Conservation (phyloP, 1,139 yeast genomes). For the Pichia terricola region DNA sequence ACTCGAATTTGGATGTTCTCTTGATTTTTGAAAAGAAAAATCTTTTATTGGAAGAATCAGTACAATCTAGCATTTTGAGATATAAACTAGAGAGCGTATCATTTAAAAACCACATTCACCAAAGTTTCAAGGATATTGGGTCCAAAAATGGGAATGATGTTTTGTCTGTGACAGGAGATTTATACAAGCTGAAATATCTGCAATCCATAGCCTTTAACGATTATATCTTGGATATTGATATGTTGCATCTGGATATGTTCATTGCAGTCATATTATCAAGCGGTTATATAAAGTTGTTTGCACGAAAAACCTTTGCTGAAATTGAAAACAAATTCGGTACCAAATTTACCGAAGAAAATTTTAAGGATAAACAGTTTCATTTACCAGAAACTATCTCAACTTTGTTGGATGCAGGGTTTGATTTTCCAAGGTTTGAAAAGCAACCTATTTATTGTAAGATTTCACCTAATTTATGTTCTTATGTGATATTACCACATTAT, state of each 20-base stretch:
- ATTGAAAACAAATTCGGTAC: slow-evolving; percentile 15
- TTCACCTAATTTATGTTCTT: slow-evolving; percentile 51
- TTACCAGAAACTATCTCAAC: slow-evolving; percentile 33
- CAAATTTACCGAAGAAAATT: not conserved
- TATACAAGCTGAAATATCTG: slow-evolving; percentile 12
- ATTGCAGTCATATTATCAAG: slow-evolving; percentile 28
- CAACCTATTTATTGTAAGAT: slow-evolving; percentile 35
- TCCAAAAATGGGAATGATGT: slow-evolving; percentile 14
- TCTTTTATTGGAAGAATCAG: slow-evolving; percentile 1
- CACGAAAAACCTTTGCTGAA: slow-evolving; percentile 28
- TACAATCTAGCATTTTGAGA: slow-evolving; percentile 28
- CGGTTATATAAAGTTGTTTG: slow-evolving; percentile 37
- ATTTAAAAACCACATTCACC: slow-evolving; percentile 13
- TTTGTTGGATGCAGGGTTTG: slow-evolving; percentile 51
- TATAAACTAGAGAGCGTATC: slow-evolving; percentile 27
- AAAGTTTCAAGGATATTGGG: slow-evolving; percentile 20
- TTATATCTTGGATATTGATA: slow-evolving; percentile 17
- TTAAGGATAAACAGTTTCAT: not conserved
- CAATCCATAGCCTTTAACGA: slow-evolving; percentile 21
- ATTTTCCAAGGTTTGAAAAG: slow-evolving; percentile 29
- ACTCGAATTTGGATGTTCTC: slow-evolving; percentile 8
- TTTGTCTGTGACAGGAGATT: not conserved
- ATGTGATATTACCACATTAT: slow-evolving; percentile 29
- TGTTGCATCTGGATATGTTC: slow-evolving; percentile 23
- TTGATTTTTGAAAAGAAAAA: slow-evolving; percentile 6